Base-by-base conservation (phyloP, 225 moss, liverwort and hornwort genomes). In the Antitrichia curtipendula region DNA sequence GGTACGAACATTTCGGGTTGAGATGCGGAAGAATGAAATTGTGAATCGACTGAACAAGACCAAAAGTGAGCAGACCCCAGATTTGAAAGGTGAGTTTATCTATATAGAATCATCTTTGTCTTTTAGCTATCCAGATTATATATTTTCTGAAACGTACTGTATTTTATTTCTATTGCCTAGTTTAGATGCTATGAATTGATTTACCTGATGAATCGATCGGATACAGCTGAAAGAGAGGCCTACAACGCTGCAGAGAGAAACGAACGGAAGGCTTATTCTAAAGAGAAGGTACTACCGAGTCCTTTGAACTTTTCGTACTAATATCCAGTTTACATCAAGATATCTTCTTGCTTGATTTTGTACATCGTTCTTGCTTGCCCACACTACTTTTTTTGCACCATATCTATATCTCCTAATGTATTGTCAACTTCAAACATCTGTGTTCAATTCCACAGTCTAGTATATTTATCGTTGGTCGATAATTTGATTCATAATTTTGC, bases 31-130 rank as follows among this genome's bases (percentile, higher is more conserved):
- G 90, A 98, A 98, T 92, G 98, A 98, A 87, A 94, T 98, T 89
- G 98, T 98, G 81, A 98, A 98, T 91, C 95, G 96, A 69, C 91
- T 98, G 92, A 97, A 97, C 93, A 98, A 98, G 94, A 96, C 97
- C 76, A 97, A 95, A 90, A 96, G 83, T 82, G 98, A 98, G 73
- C 95, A 91, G 89, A 98, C 95, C 84, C 98, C 98, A 71, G 98
- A 98, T 90, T 89, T 98, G 87, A 98, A 97, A 94, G 98, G 98
- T 98, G 52, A 49, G 36, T 17, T 57, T 9, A 9, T 70, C 49
- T 58, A 10, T 19, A 75, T 0, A 4, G 60, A 50, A 47, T 53
- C 5, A 38, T 66, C 4, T 66, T 11, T 50, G 38, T 49, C 27
- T 6, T 54, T 20, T 20, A 40, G 40, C 8, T 83, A 54, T 83